These are phyloP conservation scores for Suillus decipiens DNA, from an alignment of 768 basidiomycete genomes.

Conservation along the genomic window DNA sequence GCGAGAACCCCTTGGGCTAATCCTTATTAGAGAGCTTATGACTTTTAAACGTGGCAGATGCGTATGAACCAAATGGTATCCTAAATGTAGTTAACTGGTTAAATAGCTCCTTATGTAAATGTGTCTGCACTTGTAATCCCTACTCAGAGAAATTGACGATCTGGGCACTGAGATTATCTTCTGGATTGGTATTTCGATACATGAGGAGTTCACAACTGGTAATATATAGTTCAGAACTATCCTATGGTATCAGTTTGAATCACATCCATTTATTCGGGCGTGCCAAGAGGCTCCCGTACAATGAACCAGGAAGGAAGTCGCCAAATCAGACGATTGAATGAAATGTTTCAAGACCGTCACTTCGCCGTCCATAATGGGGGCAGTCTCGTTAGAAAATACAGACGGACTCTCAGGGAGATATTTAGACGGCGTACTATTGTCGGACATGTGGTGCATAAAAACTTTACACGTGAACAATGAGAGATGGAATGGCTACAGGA, in stretches of 20 bases:
- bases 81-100: not conserved
- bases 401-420: not conserved
- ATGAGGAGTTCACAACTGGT: not conserved
- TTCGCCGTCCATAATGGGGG: not conserved
- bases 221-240: not conserved
- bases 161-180: not conserved
- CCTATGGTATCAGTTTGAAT: not conserved
- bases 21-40: conserved; percentile 7
- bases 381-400: not conserved
- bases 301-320: not conserved
- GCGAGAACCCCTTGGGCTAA: conserved; percentile 30
- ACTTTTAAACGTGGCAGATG: not conserved
- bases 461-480: not conserved
- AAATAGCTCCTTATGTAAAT: not conserved
- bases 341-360: not conserved
- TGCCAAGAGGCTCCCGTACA: not conserved
- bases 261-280: not conserved
- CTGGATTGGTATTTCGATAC: not conserved
- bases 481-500: not conserved
- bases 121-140: not conserved
- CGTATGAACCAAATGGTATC: not conserved
- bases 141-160: not conserved
- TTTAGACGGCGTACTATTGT: not conserved
- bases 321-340: not conserved
- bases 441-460: not conserved